Evolutionary conservation across 495 filamentous ascomycete genomes (phyloP).

Genomic region (Penicillium goetzii): DNA sequence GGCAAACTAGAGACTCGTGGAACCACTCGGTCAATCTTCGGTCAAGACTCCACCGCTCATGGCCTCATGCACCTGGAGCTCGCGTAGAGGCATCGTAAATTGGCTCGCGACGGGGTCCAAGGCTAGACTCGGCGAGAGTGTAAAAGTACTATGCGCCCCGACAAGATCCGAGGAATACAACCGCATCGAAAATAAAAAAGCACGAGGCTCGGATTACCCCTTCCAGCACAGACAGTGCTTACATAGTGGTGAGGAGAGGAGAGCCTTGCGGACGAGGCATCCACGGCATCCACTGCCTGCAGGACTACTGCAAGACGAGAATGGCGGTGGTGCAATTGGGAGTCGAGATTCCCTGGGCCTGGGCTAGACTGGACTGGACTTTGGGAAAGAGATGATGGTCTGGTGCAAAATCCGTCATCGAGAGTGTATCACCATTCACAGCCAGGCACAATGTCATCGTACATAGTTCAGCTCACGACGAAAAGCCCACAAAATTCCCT

Average conservation of each 20-base stretch:
- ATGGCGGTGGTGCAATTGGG: background rate
- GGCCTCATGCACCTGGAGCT: background rate
- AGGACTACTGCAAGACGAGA: conserved; percentile 6
- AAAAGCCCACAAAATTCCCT: background rate
- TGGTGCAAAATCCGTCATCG: background rate
- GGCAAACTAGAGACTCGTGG: conserved; percentile 2
- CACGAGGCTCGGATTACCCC: conserved; percentile 2
- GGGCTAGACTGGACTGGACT: background rate
- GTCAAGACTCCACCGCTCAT: background rate
- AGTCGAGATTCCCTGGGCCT: background rate
- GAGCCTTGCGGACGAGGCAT: conserved; percentile 6
- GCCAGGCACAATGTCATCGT: background rate
- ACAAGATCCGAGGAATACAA: background rate
- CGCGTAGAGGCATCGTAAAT: background rate
- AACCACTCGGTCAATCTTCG: background rate
- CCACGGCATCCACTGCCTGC: conserved; percentile 4
- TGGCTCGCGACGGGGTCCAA: background rate
- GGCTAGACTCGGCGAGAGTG: background rate
- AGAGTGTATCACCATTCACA: conserved; percentile 1
- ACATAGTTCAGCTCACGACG: background rate
- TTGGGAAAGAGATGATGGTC: background rate
- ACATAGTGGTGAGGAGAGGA: background rate
- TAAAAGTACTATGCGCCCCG: background rate
- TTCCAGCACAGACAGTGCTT: background rate
- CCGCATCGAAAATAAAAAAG: background rate